Percentiles rank a stretch among this genome's conserved stretches.
phyloP scores from a whole-genome alignment of 352 stramenopile species.

The Pythium volutum region DNA sequence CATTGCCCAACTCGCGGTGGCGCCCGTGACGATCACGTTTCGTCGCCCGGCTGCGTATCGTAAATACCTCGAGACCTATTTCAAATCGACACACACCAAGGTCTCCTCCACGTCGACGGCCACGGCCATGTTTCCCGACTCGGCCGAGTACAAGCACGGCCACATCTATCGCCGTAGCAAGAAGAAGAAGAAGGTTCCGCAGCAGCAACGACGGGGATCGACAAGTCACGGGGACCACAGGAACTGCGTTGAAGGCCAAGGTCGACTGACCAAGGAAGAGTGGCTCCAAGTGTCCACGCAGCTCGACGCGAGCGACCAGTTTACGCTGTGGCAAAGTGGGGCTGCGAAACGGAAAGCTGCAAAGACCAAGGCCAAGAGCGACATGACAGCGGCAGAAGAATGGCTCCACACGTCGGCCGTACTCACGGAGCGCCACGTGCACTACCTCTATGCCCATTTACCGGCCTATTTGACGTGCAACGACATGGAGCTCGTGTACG shows the following conservation, averaged over 20 bases:
- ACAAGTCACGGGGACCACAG: not conserved
- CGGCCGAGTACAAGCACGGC: constrained; percentile 59
- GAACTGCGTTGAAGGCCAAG: not conserved
- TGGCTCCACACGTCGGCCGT: constrained; percentile 39
- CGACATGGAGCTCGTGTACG: constrained; percentile 67
- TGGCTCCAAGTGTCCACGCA: constrained; percentile 39
- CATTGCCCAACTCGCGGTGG: constrained; percentile 33
- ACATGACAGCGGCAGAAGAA: not conserved
- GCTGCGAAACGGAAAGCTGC: not conserved
- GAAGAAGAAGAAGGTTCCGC: not conserved
- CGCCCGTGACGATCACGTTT: constrained; percentile 51
- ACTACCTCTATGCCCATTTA: constrained; percentile 58
- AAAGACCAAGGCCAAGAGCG: not conserved
- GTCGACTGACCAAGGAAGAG: constrained; percentile 11
- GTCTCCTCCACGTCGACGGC: constrained; percentile 48
- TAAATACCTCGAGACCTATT: constrained; percentile 48
- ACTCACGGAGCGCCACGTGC: constrained; percentile 65
- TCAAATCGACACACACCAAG: constrained; percentile 27
- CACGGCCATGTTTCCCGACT: constrained; percentile 65
- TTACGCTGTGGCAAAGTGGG: constrained; percentile 44
- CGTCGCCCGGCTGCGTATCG: constrained; percentile 55
- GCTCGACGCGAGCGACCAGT: constrained; percentile 51
- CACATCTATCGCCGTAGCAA: constrained; percentile 14
- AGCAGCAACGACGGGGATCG: not conserved
- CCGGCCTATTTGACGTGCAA: constrained; percentile 64